These are phyloP conservation scores for Ascochyta lentis DNA, from an alignment of 2,329 filamentous ascomycete species.

Conservation along the genomic window DNA sequence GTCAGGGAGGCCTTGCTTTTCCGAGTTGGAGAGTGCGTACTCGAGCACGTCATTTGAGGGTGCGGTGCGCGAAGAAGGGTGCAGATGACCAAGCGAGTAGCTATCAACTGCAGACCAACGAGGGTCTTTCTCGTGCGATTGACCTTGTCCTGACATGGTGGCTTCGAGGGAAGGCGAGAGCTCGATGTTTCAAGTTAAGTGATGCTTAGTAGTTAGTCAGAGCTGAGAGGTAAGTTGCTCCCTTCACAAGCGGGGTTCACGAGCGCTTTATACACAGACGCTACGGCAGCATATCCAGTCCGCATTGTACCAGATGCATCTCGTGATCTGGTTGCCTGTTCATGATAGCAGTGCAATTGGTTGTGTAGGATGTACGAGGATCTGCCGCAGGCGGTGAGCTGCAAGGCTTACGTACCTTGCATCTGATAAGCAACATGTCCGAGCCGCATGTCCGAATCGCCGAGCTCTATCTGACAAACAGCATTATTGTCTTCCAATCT, in stretches of 20 bases:
- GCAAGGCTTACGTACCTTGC: slow-evolving; percentile 5
- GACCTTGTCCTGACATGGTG: slow-evolving; percentile 26
- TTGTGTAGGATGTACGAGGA: background rate
- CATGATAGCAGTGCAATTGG: background rate
- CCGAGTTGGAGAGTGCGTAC: slow-evolving; percentile 29
- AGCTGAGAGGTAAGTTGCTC: background rate
- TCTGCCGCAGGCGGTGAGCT: background rate
- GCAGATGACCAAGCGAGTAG: slow-evolving; percentile 46
- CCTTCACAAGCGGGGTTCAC: background rate
- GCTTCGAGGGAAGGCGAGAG: background rate
- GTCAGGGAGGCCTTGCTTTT: slow-evolving; percentile 38
- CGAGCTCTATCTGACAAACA: slow-evolving; percentile 9
- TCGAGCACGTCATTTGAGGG: slow-evolving; percentile 38
- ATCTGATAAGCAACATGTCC: slow-evolving; percentile 15
- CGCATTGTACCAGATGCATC: background rate
- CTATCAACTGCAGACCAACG: slow-evolving; percentile 51
- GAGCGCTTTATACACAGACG: background rate
- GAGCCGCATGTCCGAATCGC: slow-evolving; percentile 4
- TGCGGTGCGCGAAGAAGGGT: slow-evolving; percentile 31
- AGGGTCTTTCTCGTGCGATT: slow-evolving; percentile 37
- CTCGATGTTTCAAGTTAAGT: background rate
- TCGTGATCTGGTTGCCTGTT: slow-evolving; percentile 10
- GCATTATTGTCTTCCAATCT: background rate
- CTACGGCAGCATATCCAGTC: background rate
- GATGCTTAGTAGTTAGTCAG: background rate